Evolutionary conservation across 106 monocot species (phyloP), one percentile per base, ranked within the genome.

Genomic region (Apostasia shenzhenica): DNA sequence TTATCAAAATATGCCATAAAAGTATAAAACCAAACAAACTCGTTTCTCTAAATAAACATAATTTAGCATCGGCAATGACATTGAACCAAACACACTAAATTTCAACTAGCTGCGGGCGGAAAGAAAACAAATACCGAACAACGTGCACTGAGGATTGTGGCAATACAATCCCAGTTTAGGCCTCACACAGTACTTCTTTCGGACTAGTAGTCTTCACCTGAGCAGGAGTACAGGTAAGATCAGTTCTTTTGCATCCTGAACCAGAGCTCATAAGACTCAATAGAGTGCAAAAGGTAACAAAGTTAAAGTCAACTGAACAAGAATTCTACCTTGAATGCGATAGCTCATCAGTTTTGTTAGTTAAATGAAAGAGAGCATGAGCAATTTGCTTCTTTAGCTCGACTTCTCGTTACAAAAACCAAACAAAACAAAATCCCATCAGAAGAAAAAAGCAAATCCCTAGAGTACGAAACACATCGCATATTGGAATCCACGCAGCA

Each of bases 171-270:
- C 91, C 91, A 1, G 79, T 77, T 86, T 86, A 7, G 91, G 91
- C 71, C 91, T 73, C 1, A 91, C 91, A 53, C 91, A 86, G 70
- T 91, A 91, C 77, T 91, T 86, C 74, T n/a, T 84, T 91, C 4
- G 91, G 91, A 72, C 77, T 91, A 9, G 91, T 91, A 45, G 91
- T 91, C 76, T 86, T 91, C 46, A 91, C 91, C 91, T 91, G 73
- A 68, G 67, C 48, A 63, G 1, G 38, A 69, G 14, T 6, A 14
- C 41, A 43, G 42, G 61, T n/a, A 59, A 69, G 5, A 48, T 51
- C 57, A 70, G 54, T 60, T 53, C 11, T 46, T 62, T 6, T 57
- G 26, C 70, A 2, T 7, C 41, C 0, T 59, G 7, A 6, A 7
- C n/a, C 41, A 59, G 59, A 40, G 59, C 40, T 39, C 59, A 40